These are phyloP conservation scores for Helianthus tuberosus DNA, from an alignment of 129 eudicot species.

Conservation along the genomic window DNA sequence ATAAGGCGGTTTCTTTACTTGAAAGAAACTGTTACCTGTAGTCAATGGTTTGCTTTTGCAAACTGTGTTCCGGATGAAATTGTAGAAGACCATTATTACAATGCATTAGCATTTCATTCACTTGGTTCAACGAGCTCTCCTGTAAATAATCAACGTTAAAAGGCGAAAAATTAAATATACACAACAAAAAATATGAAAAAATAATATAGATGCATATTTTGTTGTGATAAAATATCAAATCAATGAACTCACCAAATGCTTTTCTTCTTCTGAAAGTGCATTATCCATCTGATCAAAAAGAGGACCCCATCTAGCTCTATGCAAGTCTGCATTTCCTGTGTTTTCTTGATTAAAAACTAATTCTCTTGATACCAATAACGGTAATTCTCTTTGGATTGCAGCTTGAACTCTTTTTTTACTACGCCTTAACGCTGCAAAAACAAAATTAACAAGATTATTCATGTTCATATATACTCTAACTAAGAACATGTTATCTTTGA, in stretches of 20 bases:
- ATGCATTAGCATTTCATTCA: slow-evolving; percentile 71
- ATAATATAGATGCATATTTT: not conserved
- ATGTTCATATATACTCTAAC: not conserved
- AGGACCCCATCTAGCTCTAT: slow-evolving; percentile 60
- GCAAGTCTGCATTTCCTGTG: slow-evolving; percentile 55
- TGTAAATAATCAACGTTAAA: slow-evolving; percentile 26
- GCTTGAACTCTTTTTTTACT: slow-evolving; percentile 84
- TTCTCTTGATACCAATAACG: slow-evolving; percentile 62
- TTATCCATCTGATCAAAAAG: slow-evolving; percentile 80
- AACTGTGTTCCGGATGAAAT: slow-evolving; percentile 26
- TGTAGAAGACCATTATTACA: slow-evolving; percentile 64
- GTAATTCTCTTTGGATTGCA: slow-evolving; percentile 74
- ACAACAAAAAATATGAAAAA: not conserved
- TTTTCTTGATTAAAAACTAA: slow-evolving; percentile 52
- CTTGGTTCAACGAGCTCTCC: slow-evolving; percentile 87
- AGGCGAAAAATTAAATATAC: not conserved
- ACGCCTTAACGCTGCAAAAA: slow-evolving; percentile 64
- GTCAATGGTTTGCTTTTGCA: slow-evolving; percentile 40
- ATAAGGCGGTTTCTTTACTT: not conserved
- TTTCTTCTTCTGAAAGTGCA: slow-evolving; percentile 84
- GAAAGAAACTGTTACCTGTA: slow-evolving; percentile 52
- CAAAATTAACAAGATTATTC: slow-evolving; percentile 13
- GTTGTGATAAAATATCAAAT: not conserved
- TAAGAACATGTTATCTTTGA: not conserved
- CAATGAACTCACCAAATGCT: slow-evolving; percentile 57